Evolutionary conservation across 768 basidiomycete genomes (phyloP).

Genomic region (Pisolithus marmoratus): DNA sequence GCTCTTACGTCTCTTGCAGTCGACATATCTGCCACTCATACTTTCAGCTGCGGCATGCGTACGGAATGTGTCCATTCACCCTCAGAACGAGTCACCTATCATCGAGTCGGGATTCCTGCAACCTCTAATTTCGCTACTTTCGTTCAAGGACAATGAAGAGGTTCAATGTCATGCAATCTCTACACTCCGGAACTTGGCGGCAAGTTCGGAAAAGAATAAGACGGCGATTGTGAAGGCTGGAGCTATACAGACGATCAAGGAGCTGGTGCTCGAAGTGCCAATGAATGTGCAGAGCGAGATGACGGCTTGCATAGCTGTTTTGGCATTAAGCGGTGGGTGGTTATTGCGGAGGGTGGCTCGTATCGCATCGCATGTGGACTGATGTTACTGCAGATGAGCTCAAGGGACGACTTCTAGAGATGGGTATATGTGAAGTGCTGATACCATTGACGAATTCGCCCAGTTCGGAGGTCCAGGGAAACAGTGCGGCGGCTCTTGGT

Average conservation of each 20-base stretch:
- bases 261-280: constrained; percentile 90
- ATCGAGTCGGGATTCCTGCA: constrained; percentile 97
- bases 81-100: constrained; percentile 97
- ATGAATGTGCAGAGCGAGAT: constrained; percentile 98
- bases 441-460: constrained; percentile 95
- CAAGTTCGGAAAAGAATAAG: constrained; percentile 97
- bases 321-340: constrained; percentile 84
- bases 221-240: constrained; percentile 96
- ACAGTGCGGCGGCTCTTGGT: constrained; percentile 95
- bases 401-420: constrained; percentile 93
- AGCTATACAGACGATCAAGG: constrained; percentile 94
- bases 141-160: constrained; percentile 99
- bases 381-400: constrained; percentile 68
- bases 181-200: constrained; percentile 92
- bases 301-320: constrained; percentile 97
- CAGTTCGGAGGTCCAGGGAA: constrained; percentile 97
- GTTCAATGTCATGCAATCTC: constrained; percentile 99
- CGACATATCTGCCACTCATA: constrained; percentile 95
- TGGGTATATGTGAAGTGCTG: constrained; percentile 97
- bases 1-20: constrained; percentile 89
- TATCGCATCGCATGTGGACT: constrained; percentile 2
- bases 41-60: constrained; percentile 98
- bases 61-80: constrained; percentile 98
- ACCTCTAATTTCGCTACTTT: constrained; percentile 90
- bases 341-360: not conserved